Conservation (phyloP, 169 alveolate genomes). For the Perkinsus olseni region DNA sequence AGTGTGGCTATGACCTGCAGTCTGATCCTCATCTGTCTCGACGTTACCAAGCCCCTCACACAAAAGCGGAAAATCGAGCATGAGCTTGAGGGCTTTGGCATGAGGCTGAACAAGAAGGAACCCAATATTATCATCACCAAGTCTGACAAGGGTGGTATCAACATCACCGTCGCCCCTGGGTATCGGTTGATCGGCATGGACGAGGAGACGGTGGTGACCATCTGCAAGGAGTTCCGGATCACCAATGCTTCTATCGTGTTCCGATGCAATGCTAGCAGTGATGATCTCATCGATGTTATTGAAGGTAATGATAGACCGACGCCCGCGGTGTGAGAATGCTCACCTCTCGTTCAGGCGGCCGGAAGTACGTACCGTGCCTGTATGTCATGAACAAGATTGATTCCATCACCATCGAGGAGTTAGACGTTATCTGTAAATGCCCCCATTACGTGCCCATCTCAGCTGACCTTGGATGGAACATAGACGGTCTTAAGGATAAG, state of each 20-base stretch:
- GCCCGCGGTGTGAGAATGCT: neutral
- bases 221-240: slow-evolving; percentile 79
- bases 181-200: slow-evolving; percentile 45
- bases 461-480: slow-evolving; percentile 84
- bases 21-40: slow-evolving; percentile 82
- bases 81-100: slow-evolving; percentile 94
- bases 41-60: slow-evolving; percentile 82
- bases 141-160: slow-evolving; percentile 66
- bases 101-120: slow-evolving; percentile 81
- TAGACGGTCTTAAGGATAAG: slow-evolving; percentile 89
- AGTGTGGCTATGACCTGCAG: slow-evolving; percentile 91
- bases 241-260: slow-evolving; percentile 78
- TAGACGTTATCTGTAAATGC: slow-evolving; percentile 79
- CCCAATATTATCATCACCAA: slow-evolving; percentile 70
- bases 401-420: slow-evolving; percentile 72
- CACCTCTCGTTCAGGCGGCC: slow-evolving; percentile 13
- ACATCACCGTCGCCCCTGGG: slow-evolving; percentile 49
- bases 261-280: slow-evolving; percentile 86
- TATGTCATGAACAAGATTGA: slow-evolving; percentile 83
- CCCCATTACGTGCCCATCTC: slow-evolving; percentile 94
- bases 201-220: slow-evolving; percentile 63
- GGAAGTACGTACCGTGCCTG: slow-evolving; percentile 80
- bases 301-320: slow-evolving; percentile 93
- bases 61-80: slow-evolving; percentile 82
- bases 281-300: slow-evolving; percentile 93